Conservation (phyloP, 805 yeast genomes). For the Pichia cephalocereana region DNA sequence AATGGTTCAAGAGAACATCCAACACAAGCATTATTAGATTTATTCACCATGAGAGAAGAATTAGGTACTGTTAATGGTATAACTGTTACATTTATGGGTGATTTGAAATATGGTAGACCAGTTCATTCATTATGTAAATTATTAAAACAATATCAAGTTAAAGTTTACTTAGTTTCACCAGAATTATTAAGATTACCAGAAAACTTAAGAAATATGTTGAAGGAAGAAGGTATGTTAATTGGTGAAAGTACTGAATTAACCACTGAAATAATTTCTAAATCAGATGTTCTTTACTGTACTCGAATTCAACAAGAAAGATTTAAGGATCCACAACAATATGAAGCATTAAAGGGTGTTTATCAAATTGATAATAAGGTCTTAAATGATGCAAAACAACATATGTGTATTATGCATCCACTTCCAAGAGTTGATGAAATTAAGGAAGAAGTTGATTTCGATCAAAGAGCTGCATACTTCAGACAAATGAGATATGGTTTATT, state of each 20-base stretch:
- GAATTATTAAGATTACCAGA: conserved; percentile 78
- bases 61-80: conserved; percentile 97
- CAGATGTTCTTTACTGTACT: conserved; percentile 96
- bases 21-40: conserved; percentile 93
- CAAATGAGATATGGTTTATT: conserved; percentile 98
- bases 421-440: conserved; percentile 95
- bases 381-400: conserved; percentile 90
- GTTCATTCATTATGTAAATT: conserved; percentile 92
- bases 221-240: conserved; percentile 57
- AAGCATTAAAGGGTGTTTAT: conserved; percentile 82
- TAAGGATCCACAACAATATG: conserved; percentile 62
- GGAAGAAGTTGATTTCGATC: conserved; percentile 98
- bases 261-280: conserved; percentile 73
- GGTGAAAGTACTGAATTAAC: conserved; percentile 71
- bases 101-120: conserved; percentile 95
- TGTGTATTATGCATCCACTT: conserved; percentile 98
- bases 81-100: conserved; percentile 98
- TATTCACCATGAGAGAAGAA: conserved; percentile 98
- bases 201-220: conserved; percentile 57
- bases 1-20: conserved; percentile 98
- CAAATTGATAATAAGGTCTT: conserved; percentile 88
- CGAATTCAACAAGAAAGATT: conserved; percentile 98
- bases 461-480: conserved; percentile 98
- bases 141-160: conserved; percentile 85
- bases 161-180: conserved; percentile 88